Conservation (phyloP, 805 yeast genomes). For the Kuraishia hungarica region DNA sequence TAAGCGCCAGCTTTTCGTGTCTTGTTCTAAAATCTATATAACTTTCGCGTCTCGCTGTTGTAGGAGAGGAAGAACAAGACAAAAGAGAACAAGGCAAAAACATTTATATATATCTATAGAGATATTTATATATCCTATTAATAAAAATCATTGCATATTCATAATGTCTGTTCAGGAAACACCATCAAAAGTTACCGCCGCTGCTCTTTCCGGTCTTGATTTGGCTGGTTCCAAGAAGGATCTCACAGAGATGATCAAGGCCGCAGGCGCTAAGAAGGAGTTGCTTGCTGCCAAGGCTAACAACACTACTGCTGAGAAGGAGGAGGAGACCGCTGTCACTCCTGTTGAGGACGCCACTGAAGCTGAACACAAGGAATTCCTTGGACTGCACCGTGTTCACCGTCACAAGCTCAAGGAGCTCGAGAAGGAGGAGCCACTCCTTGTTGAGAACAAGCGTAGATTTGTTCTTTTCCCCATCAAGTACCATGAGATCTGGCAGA, state of each 20-base stretch:
- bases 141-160: constrained; percentile 12
- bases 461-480: constrained; percentile 93
- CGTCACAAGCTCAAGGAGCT: constrained; percentile 64
- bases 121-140: not conserved
- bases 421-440: constrained; percentile 86
- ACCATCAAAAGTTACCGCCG: constrained; percentile 59
- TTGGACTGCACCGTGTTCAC: constrained; percentile 55
- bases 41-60: not conserved
- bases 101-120: too few relatives aligned
- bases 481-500: constrained; percentile 97
- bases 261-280: constrained; percentile 31
- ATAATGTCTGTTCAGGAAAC: constrained; percentile 55
- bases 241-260: constrained; percentile 29
- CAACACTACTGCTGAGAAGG: constrained; percentile 9
- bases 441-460: constrained; percentile 77
- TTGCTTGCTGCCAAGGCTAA: constrained; percentile 18
- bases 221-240: constrained; percentile 34
- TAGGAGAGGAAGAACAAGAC: not conserved
- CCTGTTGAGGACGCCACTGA: constrained; percentile 11
- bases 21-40: not conserved
- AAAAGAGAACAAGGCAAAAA: not conserved
- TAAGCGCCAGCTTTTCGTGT: not conserved
- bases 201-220: constrained; percentile 44
- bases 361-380: constrained; percentile 43
- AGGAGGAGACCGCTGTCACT: constrained; percentile 1